Conservation (phyloP, 176 grass and related monocot genomes). For the Zea mays region DNA sequence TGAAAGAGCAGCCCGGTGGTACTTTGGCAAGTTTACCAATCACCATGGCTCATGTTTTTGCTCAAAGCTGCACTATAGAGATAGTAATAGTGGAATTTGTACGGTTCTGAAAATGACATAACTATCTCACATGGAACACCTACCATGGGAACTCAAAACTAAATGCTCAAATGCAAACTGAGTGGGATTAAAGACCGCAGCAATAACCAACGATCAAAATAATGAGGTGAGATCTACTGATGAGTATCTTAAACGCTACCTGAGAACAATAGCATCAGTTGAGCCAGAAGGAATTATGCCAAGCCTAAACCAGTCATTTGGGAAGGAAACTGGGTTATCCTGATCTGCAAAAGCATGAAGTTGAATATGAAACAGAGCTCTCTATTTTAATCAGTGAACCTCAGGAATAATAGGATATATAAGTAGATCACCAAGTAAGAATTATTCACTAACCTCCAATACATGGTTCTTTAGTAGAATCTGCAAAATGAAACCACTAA, state of each 20-base stretch:
- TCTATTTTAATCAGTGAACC: neutral
- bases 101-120: neutral
- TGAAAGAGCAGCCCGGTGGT: constrained; percentile 20
- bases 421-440: constrained; percentile 28
- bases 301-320: constrained; percentile 90
- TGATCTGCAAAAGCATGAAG: constrained; percentile 53
- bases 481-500: constrained; percentile 26
- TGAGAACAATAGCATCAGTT: constrained; percentile 94
- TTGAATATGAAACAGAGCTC: constrained; percentile 25
- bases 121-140: constrained; percentile 15
- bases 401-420: constrained; percentile 24
- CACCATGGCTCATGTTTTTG: neutral
- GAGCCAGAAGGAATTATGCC: constrained; percentile 97
- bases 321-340: constrained; percentile 56
- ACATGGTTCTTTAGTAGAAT: constrained; percentile 32
- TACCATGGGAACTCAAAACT: neutral
- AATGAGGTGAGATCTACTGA: neutral
- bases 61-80: neutral
- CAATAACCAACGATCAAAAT: neutral
- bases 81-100: constrained; percentile 23
- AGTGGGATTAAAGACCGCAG: neutral
- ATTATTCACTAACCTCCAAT: constrained; percentile 38
- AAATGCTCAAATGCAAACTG: constrained; percentile 13
- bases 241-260: constrained; percentile 46
- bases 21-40: constrained; percentile 15